phyloP scores from a whole-genome alignment of 768 basidiomycete genomes.

The Daedalea quercina region DNA sequence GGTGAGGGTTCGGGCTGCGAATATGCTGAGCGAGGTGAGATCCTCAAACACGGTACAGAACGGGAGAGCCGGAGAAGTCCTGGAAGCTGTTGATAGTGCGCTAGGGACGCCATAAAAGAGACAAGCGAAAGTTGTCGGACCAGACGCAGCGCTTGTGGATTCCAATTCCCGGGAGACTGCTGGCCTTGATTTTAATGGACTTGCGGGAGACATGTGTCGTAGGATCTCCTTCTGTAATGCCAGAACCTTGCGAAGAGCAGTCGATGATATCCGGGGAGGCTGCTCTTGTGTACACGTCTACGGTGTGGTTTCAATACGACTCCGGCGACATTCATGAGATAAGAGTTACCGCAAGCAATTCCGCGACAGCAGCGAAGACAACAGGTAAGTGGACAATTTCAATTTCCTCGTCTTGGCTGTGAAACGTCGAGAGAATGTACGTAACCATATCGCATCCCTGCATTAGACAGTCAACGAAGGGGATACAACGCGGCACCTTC shows the following conservation, averaged over 20 bases:
- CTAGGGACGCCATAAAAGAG: slow-evolving; percentile 48
- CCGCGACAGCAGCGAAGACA: slow-evolving; percentile 62
- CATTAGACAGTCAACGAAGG: not conserved
- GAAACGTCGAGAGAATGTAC: slow-evolving; percentile 71
- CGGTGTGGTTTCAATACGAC: not conserved
- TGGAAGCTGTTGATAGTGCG: not conserved
- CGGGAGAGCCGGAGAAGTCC: slow-evolving; percentile 34
- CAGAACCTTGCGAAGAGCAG: slow-evolving; percentile 7
- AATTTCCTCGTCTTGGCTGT: slow-evolving; percentile 82
- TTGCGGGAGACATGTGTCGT: slow-evolving; percentile 11
- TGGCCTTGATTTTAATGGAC: slow-evolving; percentile 15
- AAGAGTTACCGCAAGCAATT: slow-evolving; percentile 51
- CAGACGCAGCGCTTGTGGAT: not conserved
- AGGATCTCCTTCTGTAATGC: slow-evolving; percentile 15
- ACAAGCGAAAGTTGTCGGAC: slow-evolving; percentile 43
- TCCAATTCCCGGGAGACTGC: slow-evolving; percentile 1
- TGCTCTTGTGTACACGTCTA: slow-evolving; percentile 5
- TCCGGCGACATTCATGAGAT: not conserved
- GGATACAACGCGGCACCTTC: not conserved
- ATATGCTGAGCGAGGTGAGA: slow-evolving; percentile 22
- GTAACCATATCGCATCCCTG: slow-evolving; percentile 62
- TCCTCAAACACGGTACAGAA: slow-evolving; percentile 54
- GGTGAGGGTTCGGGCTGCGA: slow-evolving; percentile 22
- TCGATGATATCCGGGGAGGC: not conserved
- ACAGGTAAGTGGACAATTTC: slow-evolving; percentile 75